A percentile compares a stretch with the other conserved stretches of the same genome.
These are phyloP conservation scores for Neopestalotiopsis sp. DNA, from an alignment of 2,329 filamentous ascomycete genomes.

Conservation along the genomic window DNA sequence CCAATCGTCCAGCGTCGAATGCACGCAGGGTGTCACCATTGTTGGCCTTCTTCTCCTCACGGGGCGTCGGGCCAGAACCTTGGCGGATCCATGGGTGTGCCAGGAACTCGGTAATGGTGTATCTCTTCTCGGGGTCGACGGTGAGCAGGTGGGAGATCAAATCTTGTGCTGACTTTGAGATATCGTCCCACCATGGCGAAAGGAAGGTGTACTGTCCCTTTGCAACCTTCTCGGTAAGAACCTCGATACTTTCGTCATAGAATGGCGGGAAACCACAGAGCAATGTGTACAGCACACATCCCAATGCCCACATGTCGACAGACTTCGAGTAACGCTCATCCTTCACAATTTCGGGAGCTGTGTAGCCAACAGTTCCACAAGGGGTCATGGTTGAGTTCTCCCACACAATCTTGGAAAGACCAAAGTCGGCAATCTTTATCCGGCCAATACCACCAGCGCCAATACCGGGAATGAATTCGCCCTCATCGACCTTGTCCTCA, in stretches of 20 bases:
- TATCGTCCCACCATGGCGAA: constrained; percentile 99
- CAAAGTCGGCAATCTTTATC: constrained; percentile 98
- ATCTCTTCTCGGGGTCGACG: constrained; percentile 94
- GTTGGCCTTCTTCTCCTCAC: constrained; percentile 61
- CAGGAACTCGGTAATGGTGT: constrained; percentile 90
- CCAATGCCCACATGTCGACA: constrained; percentile 98
- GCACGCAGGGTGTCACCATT: constrained; percentile 55
- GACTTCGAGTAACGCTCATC: constrained; percentile 98
- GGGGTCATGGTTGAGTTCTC: constrained; percentile 98
- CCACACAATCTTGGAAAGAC: constrained; percentile 97
- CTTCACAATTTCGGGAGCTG: constrained; percentile 97
- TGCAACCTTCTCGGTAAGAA: constrained; percentile 96
- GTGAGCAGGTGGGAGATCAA: constrained; percentile 91
- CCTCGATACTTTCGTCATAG: constrained; percentile 97
- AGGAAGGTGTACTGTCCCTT: constrained; percentile 96
- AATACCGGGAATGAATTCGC: constrained; percentile 82
- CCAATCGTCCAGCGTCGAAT: constrained; percentile 61
- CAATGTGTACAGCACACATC: constrained; percentile 94
- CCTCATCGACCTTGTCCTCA: constrained; percentile 96
- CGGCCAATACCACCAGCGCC: constrained; percentile 89
- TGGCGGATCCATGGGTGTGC: constrained; percentile 88
- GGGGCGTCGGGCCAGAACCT: constrained; percentile 62
- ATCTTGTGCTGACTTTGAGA: constrained; percentile 93
- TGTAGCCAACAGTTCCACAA: constrained; percentile 98
- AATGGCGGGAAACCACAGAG: constrained; percentile 98